A percentile compares a stretch with the other conserved stretches of the same genome.
Evolutionary conservation across 306 rosid genomes (phyloP).

Genomic region (Alnus glutinosa): DNA sequence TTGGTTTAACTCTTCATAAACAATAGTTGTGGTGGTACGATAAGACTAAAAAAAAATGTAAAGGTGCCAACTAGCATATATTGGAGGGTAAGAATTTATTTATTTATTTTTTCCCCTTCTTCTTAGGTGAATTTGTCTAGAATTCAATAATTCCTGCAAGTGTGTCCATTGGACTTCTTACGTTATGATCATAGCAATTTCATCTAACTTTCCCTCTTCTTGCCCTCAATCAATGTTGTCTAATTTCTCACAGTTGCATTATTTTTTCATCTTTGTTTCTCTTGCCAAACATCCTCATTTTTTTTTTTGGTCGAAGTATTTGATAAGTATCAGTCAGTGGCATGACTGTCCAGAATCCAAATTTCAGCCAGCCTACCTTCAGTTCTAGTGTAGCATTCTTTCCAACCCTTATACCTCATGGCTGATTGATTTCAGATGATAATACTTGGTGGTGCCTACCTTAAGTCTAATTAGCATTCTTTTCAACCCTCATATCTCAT

Average conservation of each 20-base stretch:
- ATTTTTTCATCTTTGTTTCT: neutral
- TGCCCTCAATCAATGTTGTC: neutral
- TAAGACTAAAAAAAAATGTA: neutral
- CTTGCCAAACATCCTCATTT: neutral
- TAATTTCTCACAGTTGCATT: neutral
- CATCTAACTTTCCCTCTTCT: neutral
- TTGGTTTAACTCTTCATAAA: neutral
- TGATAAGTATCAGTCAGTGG: too few species aligned
- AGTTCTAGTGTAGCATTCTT: neutral
- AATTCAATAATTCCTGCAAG: neutral
- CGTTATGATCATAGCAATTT: neutral
- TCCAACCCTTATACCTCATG: neutral
- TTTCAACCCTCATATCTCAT: neutral
- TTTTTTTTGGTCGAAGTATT: neutral
- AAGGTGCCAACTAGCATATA: neutral
- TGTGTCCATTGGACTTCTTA: neutral
- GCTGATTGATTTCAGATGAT: neutral
- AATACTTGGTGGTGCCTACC: neutral
- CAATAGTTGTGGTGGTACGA: neutral
- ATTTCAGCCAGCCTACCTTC: neutral
- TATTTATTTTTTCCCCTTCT: neutral
- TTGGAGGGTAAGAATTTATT: neutral
- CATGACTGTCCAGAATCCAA: neutral
- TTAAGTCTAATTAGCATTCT: neutral
- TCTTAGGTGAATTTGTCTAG: neutral